Percentiles rank a stretch among this genome's conserved stretches.
Conservation (phyloP, 2,329 filamentous ascomycete species). For the Colletotrichum higginsianum region DNA sequence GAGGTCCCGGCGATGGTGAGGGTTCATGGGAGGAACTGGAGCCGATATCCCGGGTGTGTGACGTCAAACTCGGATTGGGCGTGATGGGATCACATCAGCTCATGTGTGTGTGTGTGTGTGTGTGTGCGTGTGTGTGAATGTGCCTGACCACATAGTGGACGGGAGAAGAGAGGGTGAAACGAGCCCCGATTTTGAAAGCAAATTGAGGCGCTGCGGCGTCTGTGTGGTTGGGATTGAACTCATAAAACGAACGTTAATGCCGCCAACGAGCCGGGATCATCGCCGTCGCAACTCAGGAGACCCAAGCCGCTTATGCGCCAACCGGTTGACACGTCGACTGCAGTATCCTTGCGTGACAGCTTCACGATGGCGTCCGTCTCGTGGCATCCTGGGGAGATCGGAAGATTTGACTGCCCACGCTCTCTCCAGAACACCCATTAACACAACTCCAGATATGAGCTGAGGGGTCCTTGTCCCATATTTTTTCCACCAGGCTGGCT, state of each 20-base stretch:
- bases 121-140: too few relatives aligned
- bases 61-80: slow-evolving; percentile 34
- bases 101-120: neutral
- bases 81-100: slow-evolving; percentile 29
- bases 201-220: slow-evolving; percentile 40
- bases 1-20: neutral
- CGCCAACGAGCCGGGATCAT: slow-evolving; percentile 24
- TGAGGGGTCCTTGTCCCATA: neutral
- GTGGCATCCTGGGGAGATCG: slow-evolving; percentile 35
- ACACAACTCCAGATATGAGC: slow-evolving; percentile 5
- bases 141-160: too few relatives aligned
- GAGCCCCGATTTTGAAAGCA: slow-evolving; percentile 34
- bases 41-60: slow-evolving; percentile 36
- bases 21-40: neutral
- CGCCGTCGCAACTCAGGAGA: slow-evolving; percentile 26
- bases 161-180: slow-evolving; percentile 31
- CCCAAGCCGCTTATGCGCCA: slow-evolving; percentile 30
- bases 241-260: slow-evolving; percentile 32
- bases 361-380: slow-evolving; percentile 25
- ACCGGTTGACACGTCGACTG: slow-evolving; percentile 38
- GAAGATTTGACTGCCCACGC: neutral
- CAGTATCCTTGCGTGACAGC: slow-evolving; percentile 35
- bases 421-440: slow-evolving; percentile 21
- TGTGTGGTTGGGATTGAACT: slow-evolving; percentile 36
- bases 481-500: neutral